Evolutionary conservation across 2,329 filamentous ascomycete genomes (phyloP), one percentile per base, ranked within the genome.

Genomic region (Alternaria gansuensis): DNA sequence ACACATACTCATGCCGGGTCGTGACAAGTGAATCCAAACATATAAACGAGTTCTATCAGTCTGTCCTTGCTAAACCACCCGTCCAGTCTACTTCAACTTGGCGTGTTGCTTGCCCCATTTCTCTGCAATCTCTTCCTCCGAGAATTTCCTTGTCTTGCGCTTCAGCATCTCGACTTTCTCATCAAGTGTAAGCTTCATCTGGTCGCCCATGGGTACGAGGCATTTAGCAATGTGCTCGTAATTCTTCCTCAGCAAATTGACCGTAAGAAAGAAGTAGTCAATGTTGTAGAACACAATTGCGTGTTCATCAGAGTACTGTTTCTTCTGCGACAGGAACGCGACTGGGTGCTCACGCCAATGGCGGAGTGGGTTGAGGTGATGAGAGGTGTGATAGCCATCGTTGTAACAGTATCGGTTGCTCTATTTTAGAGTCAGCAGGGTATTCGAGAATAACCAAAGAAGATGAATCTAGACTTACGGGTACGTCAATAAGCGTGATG

Each of bases 341-440:
- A 87, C 81, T 0, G 91, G 91, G 67, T 93, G 91, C 21, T 93
- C 89, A 57, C 91, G 87, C 91, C 91, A 94, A 79, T 93, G 91
- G 2, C 91, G 86, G 28, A 86, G 83, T 0, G 90, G 90, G 77
- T 93, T 92, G 51, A 93, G 84, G 69, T 93, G 90, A 72, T 93
- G 91, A 17, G 89, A 91, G 6, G 90, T 93, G 77, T 93, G 90
- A 75, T 92, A 93, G 64, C 90, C 90, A 68, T 93, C 90, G 68
- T 93, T 93, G 83, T 89, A 93, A 79, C 89, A 93, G 77, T 89
- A 89, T 34, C 91, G 88, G 75, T 93, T 93, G 77, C 88, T 91
- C 90, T 92, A 67, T 14, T 5, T 2, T 13, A 14, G 8, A 3
- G 41, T 67, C 39, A 70, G 62, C 11, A 17, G 4, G n/a, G 1